Conservation (phyloP, 2,329 filamentous ascomycete genomes). For the Pezicula carpinea region DNA sequence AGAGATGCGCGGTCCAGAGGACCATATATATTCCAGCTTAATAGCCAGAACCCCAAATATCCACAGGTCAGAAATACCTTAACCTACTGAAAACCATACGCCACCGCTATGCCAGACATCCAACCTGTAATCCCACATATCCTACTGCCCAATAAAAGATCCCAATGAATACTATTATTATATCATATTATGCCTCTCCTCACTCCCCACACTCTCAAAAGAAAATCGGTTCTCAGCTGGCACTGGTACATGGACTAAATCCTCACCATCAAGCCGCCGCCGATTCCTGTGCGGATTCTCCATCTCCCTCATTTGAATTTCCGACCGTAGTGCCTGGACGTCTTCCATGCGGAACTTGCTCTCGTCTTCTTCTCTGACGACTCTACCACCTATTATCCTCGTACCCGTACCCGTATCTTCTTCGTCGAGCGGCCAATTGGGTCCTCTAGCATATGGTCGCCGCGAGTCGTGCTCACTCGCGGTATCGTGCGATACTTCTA, state of each 20-base stretch:
- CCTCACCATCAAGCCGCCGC: constrained; percentile 17
- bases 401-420: background rate
- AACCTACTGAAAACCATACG: too few relatives aligned
- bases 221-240: constrained; percentile 19
- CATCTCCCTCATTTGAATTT: constrained; percentile 9
- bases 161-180: background rate
- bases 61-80: too few relatives aligned
- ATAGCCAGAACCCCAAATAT: too few relatives aligned
- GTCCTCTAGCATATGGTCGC: background rate
- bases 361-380: constrained; percentile 8
- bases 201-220: constrained; percentile 12
- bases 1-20: too few relatives aligned
- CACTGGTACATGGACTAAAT: constrained; percentile 22
- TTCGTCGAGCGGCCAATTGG: constrained; percentile 1
- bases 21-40: too few relatives aligned
- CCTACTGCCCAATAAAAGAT: background rate
- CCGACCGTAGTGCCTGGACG: constrained; percentile 8
- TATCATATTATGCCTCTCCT: background rate
- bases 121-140: too few relatives aligned
- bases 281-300: constrained; percentile 14
- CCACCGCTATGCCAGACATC: too few relatives aligned
- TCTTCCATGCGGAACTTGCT: constrained; percentile 13
- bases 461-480: background rate
- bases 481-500: constrained; percentile 4
- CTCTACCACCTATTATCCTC: constrained; percentile 3